These are phyloP conservation scores for Saturnispora dispora DNA, from an alignment of 805 yeast genomes.

Conservation along the genomic window DNA sequence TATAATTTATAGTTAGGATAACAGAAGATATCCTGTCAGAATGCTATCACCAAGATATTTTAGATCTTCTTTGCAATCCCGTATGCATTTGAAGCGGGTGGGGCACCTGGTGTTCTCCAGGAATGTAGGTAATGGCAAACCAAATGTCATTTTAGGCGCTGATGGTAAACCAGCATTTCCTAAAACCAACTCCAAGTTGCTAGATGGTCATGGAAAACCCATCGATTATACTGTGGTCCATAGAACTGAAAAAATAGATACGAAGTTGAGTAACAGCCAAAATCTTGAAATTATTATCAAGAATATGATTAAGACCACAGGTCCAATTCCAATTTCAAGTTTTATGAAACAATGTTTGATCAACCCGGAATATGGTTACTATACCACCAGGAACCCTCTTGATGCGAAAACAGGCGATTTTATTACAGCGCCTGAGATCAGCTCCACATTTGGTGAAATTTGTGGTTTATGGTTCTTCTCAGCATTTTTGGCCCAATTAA, in stretches of 20 bases:
- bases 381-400: constrained; percentile 68
- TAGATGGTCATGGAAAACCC: constrained; percentile 1
- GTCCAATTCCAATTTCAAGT: constrained; percentile 64
- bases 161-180: constrained; percentile 6
- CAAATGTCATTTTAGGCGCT: constrained; percentile 4
- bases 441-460: constrained; percentile 81
- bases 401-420: constrained; percentile 51
- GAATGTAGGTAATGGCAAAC: not conserved
- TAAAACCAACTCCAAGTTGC: not conserved
- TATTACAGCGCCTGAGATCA: constrained; percentile 78
- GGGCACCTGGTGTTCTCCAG: not conserved
- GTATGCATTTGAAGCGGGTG: not conserved
- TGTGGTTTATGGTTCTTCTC: constrained; percentile 64
- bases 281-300: constrained; percentile 28
- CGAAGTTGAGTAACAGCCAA: constrained; percentile 3
- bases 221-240: constrained; percentile 1
- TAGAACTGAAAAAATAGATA: constrained; percentile 3
- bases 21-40: not conserved
- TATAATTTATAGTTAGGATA: not conserved
- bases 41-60: not conserved
- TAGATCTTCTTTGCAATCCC: not conserved
- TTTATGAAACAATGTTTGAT: constrained; percentile 78
- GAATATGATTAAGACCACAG: constrained; percentile 54
- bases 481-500: constrained; percentile 48
- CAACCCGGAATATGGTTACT: constrained; percentile 71